A percentile compares a stretch with the other conserved stretches of the same genome.
Conservation (phyloP, 345 rosid genomes). For the Eucalyptus caleyi region DNA sequence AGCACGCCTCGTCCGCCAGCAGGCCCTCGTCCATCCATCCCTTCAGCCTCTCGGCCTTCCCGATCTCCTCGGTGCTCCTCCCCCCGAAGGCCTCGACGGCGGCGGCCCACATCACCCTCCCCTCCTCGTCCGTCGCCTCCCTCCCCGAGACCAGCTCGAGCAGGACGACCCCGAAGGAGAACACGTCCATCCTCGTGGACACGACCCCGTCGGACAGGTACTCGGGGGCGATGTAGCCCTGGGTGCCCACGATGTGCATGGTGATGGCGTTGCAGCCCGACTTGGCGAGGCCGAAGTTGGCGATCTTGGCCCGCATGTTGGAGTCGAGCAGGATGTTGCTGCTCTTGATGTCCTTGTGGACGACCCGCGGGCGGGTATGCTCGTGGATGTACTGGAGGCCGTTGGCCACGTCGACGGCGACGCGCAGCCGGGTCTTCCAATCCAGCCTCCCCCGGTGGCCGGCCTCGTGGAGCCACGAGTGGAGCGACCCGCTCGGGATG, state of each 20-base stretch:
- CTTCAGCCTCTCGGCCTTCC: conserved; percentile 9
- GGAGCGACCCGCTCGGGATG: conserved; percentile 42
- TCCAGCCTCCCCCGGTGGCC: conserved; percentile 3
- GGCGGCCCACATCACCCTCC: conserved; percentile 35
- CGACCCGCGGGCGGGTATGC: conserved; percentile 56
- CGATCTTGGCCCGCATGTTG: conserved; percentile 57
- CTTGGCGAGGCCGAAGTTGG: conserved; percentile 64
- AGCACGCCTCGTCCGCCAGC: conserved; percentile 10
- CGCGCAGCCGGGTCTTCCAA: conserved; percentile 46
- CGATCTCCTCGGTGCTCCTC: conserved; percentile 3
- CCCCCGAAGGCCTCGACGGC: conserved; percentile 19
- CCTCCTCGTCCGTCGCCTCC: conserved; percentile 37
- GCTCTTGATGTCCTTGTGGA: conserved; percentile 64
- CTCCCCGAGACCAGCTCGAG: conserved; percentile 54
- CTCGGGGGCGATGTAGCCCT: conserved; percentile 69
- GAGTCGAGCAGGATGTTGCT: conserved; percentile 54
- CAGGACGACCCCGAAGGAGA: conserved; percentile 59
- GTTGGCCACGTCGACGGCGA: conserved; percentile 49
- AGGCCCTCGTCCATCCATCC: conserved; percentile 31
- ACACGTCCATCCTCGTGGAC: conserved; percentile 57
- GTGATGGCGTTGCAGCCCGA: conserved; percentile 74
- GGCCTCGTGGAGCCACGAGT: conserved; percentile 34
- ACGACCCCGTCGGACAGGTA: conserved; percentile 50
- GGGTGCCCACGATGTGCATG: conserved; percentile 69
- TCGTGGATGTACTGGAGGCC: conserved; percentile 70